Evolutionary conservation across 768 basidiomycete genomes (phyloP).

Genomic region (Cystobasidium ongulense): DNA sequence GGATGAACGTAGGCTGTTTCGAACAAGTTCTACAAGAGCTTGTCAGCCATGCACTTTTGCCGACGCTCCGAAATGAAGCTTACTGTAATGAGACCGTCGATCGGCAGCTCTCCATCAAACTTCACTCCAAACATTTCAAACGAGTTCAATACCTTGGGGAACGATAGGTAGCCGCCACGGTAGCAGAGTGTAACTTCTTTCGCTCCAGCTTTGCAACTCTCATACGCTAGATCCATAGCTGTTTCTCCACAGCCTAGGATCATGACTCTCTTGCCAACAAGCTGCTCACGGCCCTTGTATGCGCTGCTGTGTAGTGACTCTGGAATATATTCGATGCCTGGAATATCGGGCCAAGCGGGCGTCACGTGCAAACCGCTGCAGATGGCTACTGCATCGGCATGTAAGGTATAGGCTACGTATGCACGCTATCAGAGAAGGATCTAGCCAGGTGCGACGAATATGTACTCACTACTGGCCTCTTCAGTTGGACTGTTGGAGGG

Average conservation of each 20-base stretch:
- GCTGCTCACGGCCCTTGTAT: conserved; percentile 52
- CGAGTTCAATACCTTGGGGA: conserved; percentile 55
- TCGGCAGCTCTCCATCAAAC: conserved; percentile 47
- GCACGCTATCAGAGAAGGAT: not conserved
- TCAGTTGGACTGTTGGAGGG: not conserved
- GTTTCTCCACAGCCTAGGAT: conserved; percentile 60
- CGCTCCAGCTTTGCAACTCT: conserved; percentile 50
- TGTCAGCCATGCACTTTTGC: not conserved
- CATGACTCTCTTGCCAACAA: conserved; percentile 51
- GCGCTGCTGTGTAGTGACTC: conserved; percentile 51
- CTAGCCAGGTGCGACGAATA: not conserved
- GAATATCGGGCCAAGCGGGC: conserved; percentile 52
- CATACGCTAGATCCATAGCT: conserved; percentile 55
- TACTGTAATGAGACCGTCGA: conserved; percentile 44
- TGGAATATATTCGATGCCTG: conserved; percentile 50
- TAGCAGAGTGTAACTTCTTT: conserved; percentile 54
- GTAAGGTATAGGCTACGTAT: conserved; percentile 38
- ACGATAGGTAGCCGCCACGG: conserved; percentile 53
- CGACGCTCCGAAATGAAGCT: not conserved
- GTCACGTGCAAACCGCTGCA: conserved; percentile 57
- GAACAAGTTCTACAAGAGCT: conserved; percentile 49
- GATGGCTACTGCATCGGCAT: conserved; percentile 50
- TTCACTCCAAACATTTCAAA: conserved; percentile 53
- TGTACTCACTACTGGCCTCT: not conserved
- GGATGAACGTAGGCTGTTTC: conserved; percentile 53